Percentiles rank a stretch among this genome's conserved stretches.
phyloP scores from a whole-genome alignment of 331 rosid species.

The Acacia pycnantha region DNA sequence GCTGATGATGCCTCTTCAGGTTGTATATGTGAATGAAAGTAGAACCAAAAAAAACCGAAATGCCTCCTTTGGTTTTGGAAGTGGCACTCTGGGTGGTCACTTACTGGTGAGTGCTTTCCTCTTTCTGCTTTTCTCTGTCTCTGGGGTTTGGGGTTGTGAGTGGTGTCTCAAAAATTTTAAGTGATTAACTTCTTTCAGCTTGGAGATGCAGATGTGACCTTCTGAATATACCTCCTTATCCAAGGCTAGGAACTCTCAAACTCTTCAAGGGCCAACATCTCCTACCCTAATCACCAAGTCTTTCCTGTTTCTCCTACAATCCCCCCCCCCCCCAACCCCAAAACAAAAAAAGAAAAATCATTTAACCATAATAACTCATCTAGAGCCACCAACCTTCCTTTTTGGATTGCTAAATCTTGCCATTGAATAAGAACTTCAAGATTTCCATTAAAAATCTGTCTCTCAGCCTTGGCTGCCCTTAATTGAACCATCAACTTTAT shows the following conservation, averaged over 20 bases:
- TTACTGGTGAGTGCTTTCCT: conserved; percentile 61
- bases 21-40: conserved; percentile 77
- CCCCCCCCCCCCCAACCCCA: background rate
- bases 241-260: background rate
- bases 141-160: background rate
- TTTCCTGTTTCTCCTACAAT: background rate
- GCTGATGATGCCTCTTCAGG: conserved; percentile 94
- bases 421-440: background rate
- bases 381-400: background rate
- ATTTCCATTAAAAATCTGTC: background rate
- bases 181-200: background rate
- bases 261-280: background rate
- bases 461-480: background rate
- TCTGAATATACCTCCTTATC: background rate
- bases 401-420: background rate
- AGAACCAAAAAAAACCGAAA: conserved; percentile 25
- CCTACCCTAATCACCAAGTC: background rate
- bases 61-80: conserved; percentile 77
- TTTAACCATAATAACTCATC: background rate
- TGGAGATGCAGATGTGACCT: background rate
- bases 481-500: background rate
- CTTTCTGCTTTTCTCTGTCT: conserved; percentile 2
- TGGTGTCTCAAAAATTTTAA: background rate
- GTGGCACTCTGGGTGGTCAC: conserved; percentile 96
- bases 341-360: background rate